Evolutionary conservation across 192 early-diverging fungal genomes (phyloP), one percentile per base, ranked within the genome.

Genomic region (Coemansia sp.): DNA sequence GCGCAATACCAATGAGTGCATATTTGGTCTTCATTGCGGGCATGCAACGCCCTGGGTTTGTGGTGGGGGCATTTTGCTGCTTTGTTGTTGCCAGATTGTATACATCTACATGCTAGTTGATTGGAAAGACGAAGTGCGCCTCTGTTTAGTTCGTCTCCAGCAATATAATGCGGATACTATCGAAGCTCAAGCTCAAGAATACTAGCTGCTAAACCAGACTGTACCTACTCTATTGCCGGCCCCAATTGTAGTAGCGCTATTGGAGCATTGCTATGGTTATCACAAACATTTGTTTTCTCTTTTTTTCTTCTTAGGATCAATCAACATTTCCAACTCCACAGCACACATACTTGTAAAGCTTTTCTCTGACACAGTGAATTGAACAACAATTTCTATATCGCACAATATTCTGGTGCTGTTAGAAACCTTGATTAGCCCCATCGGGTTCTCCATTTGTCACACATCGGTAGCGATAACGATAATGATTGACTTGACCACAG

Each of bases 111-210:
- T 24, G 58, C 48, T 38, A 22, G 7, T 60, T 0, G 41, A 60
- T 10, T 60, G 58, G 58, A 60, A 49, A 34, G 44, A 48, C 58
- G 44, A 60, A 49, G 58, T 49, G 22, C 58, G 58, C 2, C 58
- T 60, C 12, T 63, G 51, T 25, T 24, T 54, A 18, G 16, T 63
- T 30, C 19, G 62, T 5, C 52, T 54, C 38, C 38, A 16, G 12
- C 38, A 44, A 16, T 16, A 44, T 44, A 16, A 14, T 44, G 38
- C 38, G 16, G 38, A 44, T 44, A 16, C 8, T 44, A 3, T 10
- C 4, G 14, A 44, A 2, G 38, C 14, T 10, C 14, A 44, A 14
- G 1, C 9, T 16, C 12, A 44, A 0, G 38, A 44, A 16, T 16
- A 30, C 2, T 6, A 44, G 38, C 9, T 44, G 38, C 12, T 3